These are phyloP conservation scores for Cytospora chrysosperma DNA, from an alignment of 2,329 filamentous ascomycete genomes.

Conservation along the genomic window DNA sequence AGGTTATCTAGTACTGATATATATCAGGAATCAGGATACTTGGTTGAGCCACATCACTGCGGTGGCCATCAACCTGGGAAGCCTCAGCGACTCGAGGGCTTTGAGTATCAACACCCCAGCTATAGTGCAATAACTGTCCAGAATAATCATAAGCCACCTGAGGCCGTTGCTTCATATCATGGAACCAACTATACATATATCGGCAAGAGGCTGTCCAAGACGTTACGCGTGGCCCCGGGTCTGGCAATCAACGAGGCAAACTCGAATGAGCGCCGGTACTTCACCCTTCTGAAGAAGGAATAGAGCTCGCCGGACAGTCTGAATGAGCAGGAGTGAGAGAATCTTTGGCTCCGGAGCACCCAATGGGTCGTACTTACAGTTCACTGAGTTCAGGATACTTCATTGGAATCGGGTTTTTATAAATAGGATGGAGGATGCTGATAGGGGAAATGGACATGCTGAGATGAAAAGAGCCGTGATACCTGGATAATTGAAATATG, in stretches of 20 bases:
- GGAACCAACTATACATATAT: conserved; percentile 34
- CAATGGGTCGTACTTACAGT: conserved; percentile 31
- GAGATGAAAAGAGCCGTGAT: no score
- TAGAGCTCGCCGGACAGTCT: conserved; percentile 33
- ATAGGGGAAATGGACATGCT: no score
- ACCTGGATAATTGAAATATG: no score
- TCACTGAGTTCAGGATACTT: not conserved
- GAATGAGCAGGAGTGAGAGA: conserved; percentile 33
- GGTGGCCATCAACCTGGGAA: conserved; percentile 33
- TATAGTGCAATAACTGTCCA: conserved; percentile 29
- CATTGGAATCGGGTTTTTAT: not conserved
- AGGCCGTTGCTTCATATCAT: conserved; percentile 32
- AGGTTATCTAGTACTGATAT: conserved; percentile 2
- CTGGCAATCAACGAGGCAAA: conserved; percentile 25
- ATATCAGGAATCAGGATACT: conserved; percentile 28
- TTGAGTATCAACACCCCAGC: conserved; percentile 36
- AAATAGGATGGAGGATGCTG: not conserved
- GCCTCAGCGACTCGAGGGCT: conserved; percentile 37
- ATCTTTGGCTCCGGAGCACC: conserved; percentile 36
- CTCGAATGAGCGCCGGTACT: conserved; percentile 36
- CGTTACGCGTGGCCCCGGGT: no score
- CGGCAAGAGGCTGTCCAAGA: conserved; percentile 31
- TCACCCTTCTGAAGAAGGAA: conserved; percentile 32
- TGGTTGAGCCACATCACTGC: conserved; percentile 31
- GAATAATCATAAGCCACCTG: conserved; percentile 25